phyloP scores from a whole-genome alignment of 2,329 filamentous ascomycete species.

The Elsinoe perseae region DNA sequence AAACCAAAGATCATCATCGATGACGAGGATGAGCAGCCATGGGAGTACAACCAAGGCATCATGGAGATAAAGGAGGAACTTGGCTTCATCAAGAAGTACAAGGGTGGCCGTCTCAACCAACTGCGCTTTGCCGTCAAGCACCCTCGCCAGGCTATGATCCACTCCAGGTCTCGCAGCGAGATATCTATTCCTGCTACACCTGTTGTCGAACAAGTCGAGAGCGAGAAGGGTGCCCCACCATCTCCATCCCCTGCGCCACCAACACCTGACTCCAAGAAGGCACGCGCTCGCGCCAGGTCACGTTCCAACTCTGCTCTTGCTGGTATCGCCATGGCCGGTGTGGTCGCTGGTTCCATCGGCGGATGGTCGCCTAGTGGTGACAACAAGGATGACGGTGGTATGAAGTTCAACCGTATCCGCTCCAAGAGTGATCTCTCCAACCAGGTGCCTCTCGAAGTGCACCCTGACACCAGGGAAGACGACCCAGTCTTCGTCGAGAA shows the following conservation, averaged over 20 bases:
- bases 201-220: constrained; percentile 42
- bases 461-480: constrained; percentile 42
- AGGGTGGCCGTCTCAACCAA: constrained; percentile 73
- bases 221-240: constrained; percentile 5
- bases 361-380: constrained; percentile 63
- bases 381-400: constrained; percentile 34
- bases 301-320: constrained; percentile 66
- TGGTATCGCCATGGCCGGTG: constrained; percentile 73
- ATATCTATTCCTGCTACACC: constrained; percentile 59
- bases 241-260: constrained; percentile 37
- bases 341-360: constrained; percentile 65
- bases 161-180: constrained; percentile 54
- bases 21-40: constrained; percentile 35
- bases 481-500: constrained; percentile 40
- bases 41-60: constrained; percentile 61
- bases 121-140: constrained; percentile 71
- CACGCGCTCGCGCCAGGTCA: constrained; percentile 53
- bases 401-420: constrained; percentile 30
- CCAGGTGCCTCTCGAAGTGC: constrained; percentile 38
- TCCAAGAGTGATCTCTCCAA: constrained; percentile 27
- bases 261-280: constrained; percentile 50
- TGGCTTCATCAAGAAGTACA: constrained; percentile 69
- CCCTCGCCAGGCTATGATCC: constrained; percentile 61
- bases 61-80: constrained; percentile 73
- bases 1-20: constrained; percentile 38